Percentiles rank a stretch among this genome's conserved stretches.
These are phyloP conservation scores for Ceratocystis papillata DNA, from an alignment of 2,329 filamentous ascomycete genomes.

Conservation along the genomic window DNA sequence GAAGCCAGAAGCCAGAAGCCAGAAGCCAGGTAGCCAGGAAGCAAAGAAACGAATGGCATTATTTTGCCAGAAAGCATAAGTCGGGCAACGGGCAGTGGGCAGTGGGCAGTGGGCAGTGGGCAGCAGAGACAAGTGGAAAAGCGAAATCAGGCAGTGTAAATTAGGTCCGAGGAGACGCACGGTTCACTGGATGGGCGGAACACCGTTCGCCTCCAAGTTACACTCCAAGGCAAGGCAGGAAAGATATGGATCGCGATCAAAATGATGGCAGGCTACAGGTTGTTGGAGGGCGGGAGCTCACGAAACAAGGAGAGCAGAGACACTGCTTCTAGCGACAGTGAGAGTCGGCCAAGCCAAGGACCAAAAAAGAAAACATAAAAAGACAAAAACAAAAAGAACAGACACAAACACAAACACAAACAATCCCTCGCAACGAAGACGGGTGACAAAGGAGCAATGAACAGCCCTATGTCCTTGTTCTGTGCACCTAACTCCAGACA, in stretches of 20 bases:
- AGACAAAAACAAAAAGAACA: background rate
- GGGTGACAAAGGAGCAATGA: background rate
- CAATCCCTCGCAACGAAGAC: background rate
- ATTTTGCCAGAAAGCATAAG: no score
- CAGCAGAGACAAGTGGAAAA: background rate
- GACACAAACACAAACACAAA: background rate
- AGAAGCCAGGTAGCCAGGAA: no score
- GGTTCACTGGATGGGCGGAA: background rate
- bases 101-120: background rate
- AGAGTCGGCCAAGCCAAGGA: background rate
- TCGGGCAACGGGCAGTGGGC: no score
- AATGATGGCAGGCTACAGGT: background rate
- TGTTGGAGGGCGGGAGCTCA: background rate
- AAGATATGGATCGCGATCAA: background rate
- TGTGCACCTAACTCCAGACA: background rate
- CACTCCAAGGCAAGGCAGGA: background rate
- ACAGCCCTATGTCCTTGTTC: background rate
- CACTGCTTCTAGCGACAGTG: background rate
- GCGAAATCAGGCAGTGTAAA: slow-evolving; percentile 6
- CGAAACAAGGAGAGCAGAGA: background rate
- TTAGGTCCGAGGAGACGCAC: slow-evolving; percentile 2
- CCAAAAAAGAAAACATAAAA: background rate
- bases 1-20: no score
- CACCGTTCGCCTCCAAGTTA: slow-evolving; percentile 4
- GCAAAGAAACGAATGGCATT: no score